A percentile compares a stretch with the other conserved stretches of the same genome.
Conservation (phyloP, 768 basidiomycete species). For the Mycena latifolia region DNA sequence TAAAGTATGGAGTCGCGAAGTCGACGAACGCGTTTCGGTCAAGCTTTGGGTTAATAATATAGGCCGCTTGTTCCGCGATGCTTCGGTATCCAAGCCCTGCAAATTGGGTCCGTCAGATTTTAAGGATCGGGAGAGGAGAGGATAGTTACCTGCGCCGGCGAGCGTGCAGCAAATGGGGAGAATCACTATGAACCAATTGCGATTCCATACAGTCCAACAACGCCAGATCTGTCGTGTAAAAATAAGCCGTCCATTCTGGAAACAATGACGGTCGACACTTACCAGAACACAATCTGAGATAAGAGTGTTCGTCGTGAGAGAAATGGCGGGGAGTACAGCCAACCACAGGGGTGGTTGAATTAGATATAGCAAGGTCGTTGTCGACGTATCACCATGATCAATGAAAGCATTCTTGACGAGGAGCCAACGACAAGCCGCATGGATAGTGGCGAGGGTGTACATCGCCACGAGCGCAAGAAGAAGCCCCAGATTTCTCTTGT, state of each 20-base stretch:
- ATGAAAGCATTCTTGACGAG: conserved; percentile 18
- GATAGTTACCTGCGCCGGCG: conserved; percentile 4
- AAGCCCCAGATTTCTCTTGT: too few relatives aligned
- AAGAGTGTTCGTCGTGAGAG: conserved; percentile 15
- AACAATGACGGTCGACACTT: too few relatives aligned
- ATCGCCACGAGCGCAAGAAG: conserved; percentile 12
- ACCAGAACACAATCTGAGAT: conserved; percentile 24
- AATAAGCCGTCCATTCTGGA: too few relatives aligned
- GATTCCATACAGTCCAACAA: conserved; percentile 21
- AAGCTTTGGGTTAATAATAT: conserved; percentile 9
- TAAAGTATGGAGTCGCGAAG: conserved; percentile 21
- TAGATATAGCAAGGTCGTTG: not conserved
- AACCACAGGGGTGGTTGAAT: conserved; percentile 7
- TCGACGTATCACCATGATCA: conserved; percentile 6
- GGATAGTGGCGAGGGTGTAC: conserved; percentile 25
- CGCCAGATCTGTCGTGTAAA: conserved; percentile 18
- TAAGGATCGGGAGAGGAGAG: not conserved
- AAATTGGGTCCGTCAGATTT: not conserved
- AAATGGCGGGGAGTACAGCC: conserved; percentile 2
- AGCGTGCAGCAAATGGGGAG: conserved; percentile 1
- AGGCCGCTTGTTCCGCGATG: conserved; percentile 1
- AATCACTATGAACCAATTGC: not conserved
- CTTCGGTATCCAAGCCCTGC: conserved; percentile 15
- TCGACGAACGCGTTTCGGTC: not conserved
- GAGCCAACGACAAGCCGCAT: conserved; percentile 21